These are phyloP conservation scores for Lodderomyces metapsilosis DNA, from an alignment of 1,139 yeast species.

Conservation along the genomic window DNA sequence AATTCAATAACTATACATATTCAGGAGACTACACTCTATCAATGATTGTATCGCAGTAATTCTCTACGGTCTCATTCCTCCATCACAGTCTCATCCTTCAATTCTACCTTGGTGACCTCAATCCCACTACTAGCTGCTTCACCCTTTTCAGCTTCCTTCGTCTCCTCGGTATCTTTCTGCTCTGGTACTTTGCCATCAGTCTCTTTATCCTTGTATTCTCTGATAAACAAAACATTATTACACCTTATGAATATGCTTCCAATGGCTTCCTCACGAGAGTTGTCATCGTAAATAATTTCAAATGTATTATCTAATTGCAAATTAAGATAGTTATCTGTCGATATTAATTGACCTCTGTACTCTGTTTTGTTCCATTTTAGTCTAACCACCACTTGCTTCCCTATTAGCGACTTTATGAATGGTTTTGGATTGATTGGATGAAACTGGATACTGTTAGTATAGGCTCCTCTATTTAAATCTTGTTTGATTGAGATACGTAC, in stretches of 20 bases:
- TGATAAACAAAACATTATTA: slow-evolving; percentile 71
- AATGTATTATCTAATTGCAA: slow-evolving; percentile 70
- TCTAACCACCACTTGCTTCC: slow-evolving; percentile 73
- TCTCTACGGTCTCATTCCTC: background rate
- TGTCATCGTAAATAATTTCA: slow-evolving; percentile 53
- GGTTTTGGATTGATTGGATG: slow-evolving; percentile 91
- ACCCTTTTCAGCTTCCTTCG: background rate
- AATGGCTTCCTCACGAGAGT: slow-evolving; percentile 50
- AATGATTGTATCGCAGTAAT: no score
- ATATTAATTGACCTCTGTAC: slow-evolving; percentile 73
- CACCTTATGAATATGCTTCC: slow-evolving; percentile 89
- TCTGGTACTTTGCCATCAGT: slow-evolving; percentile 2
- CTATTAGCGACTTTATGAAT: slow-evolving; percentile 70
- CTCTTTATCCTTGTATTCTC: slow-evolving; percentile 26
- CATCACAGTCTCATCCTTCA: slow-evolving; percentile 4
- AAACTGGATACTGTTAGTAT: slow-evolving; percentile 33
- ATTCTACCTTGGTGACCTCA: background rate
- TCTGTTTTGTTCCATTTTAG: slow-evolving; percentile 93
- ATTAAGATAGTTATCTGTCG: slow-evolving; percentile 94
- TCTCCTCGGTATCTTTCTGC: slow-evolving; percentile 4
- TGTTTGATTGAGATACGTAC: slow-evolving; percentile 6
- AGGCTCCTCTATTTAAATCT: background rate
- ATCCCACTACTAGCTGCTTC: background rate
- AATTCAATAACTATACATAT: no score
- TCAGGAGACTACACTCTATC: no score